A percentile compares a stretch with the other conserved stretches of the same genome.
phyloP scores from a whole-genome alignment of 106 monocot species.

The Platanthera guangdongensis region DNA sequence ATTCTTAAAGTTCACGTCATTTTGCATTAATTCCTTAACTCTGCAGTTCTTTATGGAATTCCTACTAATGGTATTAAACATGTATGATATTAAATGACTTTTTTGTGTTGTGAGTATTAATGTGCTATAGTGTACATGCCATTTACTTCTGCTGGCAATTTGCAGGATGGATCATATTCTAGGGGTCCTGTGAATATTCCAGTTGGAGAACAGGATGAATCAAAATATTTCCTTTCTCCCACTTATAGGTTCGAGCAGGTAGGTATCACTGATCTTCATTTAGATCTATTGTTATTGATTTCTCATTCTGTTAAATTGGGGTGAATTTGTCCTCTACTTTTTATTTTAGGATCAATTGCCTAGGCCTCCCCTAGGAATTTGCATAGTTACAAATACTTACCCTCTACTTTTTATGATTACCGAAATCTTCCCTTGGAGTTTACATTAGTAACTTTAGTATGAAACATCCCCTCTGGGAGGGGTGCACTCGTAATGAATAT shows the following conservation, averaged over 20 bases:
- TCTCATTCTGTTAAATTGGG: neutral
- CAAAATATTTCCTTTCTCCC: constrained; percentile 79
- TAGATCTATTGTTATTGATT: neutral
- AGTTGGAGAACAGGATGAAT: constrained; percentile 63
- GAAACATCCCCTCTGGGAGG: no score
- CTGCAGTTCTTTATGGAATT: neutral
- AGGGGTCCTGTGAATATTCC: constrained; percentile 78
- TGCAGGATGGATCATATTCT: constrained; percentile 98
- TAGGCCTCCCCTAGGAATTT: no score
- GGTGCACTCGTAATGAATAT: no score
- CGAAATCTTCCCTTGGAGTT: no score
- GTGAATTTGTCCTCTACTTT: neutral
- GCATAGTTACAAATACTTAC: no score
- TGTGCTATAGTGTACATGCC: neutral
- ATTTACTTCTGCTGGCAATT: constrained; percentile 15
- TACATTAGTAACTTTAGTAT: no score
- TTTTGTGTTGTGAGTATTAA: neutral
- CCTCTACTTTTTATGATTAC: no score
- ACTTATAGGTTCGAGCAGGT: constrained; percentile 94
- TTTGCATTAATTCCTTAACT: neutral
- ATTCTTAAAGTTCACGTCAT: neutral
- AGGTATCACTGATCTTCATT: neutral
- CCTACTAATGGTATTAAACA: neutral
- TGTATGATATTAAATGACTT: neutral
- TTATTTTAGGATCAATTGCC: neutral